Conservation (phyloP, 108 stramenopile genomes). For the Epipyxis sp. region DNA sequence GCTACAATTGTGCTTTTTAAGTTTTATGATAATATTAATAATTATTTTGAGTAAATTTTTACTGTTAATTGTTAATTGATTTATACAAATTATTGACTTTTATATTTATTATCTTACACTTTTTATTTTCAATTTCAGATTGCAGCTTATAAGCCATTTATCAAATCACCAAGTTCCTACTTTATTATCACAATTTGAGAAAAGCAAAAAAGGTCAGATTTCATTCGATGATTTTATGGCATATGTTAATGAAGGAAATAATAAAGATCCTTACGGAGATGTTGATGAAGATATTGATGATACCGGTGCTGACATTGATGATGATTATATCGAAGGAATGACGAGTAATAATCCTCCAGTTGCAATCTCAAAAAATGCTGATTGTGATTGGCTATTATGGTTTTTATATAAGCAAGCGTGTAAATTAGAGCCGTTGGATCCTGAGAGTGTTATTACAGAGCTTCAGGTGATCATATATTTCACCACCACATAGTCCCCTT, state of each 20-base stretch:
- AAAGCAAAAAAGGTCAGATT: slow-evolving; percentile 6
- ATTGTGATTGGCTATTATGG: slow-evolving; percentile 30
- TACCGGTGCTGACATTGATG: slow-evolving; percentile 3
- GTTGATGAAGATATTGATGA: neutral
- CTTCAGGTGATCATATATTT: no score
- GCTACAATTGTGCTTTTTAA: no score
- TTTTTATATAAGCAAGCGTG: neutral
- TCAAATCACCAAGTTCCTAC: neutral
- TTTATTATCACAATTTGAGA: neutral
- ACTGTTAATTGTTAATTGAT: no score
- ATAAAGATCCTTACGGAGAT: neutral
- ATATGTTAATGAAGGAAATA: slow-evolving; percentile 2
- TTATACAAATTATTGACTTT: no score
- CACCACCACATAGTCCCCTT: no score
- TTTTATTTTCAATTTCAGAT: no score
- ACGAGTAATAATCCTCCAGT: neutral
- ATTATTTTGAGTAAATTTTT: no score
- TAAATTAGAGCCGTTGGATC: slow-evolving; percentile 10
- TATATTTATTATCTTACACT: no score
- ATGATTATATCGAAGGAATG: neutral
- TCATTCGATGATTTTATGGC: slow-evolving; percentile 12
- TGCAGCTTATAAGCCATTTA: neutral
- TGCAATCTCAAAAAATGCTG: slow-evolving; percentile 14
- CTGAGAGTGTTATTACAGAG: slow-evolving; percentile 26
- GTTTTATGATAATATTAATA: no score